phyloP scores from a whole-genome alignment of 805 yeast species.

The Kodamaea neixiangensis region DNA sequence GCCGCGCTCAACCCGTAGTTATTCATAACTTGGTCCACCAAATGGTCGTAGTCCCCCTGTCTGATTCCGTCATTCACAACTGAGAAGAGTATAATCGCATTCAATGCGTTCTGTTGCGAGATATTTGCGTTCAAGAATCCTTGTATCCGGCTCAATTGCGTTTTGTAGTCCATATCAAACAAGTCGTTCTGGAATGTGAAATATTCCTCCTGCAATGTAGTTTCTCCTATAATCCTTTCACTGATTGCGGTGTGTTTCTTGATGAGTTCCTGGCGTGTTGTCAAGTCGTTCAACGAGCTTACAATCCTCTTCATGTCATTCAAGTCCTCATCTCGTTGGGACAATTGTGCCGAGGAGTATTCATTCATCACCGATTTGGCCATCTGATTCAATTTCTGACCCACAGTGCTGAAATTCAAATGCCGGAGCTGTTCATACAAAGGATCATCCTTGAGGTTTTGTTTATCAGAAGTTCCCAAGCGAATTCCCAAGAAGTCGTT shows the following conservation, averaged over 20 bases:
- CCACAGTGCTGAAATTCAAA: slow-evolving; percentile 78
- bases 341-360: slow-evolving; percentile 54
- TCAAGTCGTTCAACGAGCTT: slow-evolving; percentile 64
- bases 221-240: slow-evolving; percentile 53
- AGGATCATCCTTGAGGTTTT: slow-evolving; percentile 40
- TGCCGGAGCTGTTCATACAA: slow-evolving; percentile 43
- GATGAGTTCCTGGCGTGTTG: slow-evolving; percentile 65
- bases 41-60: slow-evolving; percentile 56
- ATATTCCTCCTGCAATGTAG: slow-evolving; percentile 43
- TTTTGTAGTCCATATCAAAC: slow-evolving; percentile 43
- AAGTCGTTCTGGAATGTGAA: slow-evolving; percentile 72
- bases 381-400: slow-evolving; percentile 63
- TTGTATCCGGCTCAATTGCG: slow-evolving; percentile 25
- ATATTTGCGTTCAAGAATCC: slow-evolving; percentile 46
- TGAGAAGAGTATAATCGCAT: slow-evolving; percentile 59
- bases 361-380: slow-evolving; percentile 73
- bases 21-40: slow-evolving; percentile 58
- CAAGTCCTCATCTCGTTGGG: slow-evolving; percentile 22
- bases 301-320: slow-evolving; percentile 65
- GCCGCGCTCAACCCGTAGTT: slow-evolving; percentile 64
- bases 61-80: slow-evolving; percentile 68
- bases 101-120: slow-evolving; percentile 45
- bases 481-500: slow-evolving; percentile 67
- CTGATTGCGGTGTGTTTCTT: slow-evolving; percentile 76
- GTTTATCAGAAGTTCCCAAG: slow-evolving; percentile 15